Evolutionary conservation across 2,329 filamentous ascomycete genomes (phyloP).

Genomic region (Davidsoniella virescens): DNA sequence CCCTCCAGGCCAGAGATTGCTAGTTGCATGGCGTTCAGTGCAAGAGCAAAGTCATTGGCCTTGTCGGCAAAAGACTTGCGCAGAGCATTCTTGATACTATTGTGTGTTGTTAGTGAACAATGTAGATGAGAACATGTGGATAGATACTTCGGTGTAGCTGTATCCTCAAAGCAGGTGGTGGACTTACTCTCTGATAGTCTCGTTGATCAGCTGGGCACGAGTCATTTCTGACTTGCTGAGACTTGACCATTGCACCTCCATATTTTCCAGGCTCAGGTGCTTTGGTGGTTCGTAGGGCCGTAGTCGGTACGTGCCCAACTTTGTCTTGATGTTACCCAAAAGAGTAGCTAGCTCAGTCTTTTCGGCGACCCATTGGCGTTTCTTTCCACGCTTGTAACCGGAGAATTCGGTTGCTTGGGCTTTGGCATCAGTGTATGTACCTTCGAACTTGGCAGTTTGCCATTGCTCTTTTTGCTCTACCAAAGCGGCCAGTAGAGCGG

Average conservation of each 20-base stretch:
- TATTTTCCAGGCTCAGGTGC: slow-evolving; percentile 63
- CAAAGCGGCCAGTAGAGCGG: slow-evolving; percentile 61
- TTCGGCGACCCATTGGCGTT: slow-evolving; percentile 92
- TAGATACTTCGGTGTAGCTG: background rate
- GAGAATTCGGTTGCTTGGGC: slow-evolving; percentile 67
- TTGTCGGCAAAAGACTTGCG: slow-evolving; percentile 92
- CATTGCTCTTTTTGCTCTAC: slow-evolving; percentile 57
- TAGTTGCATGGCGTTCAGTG: slow-evolving; percentile 83
- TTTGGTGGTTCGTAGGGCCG: slow-evolving; percentile 79
- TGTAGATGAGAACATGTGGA: background rate
- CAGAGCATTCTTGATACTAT: slow-evolving; percentile 81
- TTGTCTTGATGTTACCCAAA: slow-evolving; percentile 96
- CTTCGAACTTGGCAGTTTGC: slow-evolving; percentile 69
- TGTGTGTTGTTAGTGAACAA: background rate
- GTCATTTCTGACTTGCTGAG: slow-evolving; percentile 73
- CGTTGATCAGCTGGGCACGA: slow-evolving; percentile 87
- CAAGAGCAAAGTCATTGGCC: slow-evolving; percentile 92
- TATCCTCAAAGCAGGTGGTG: background rate
- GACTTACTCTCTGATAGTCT: slow-evolving; percentile 81
- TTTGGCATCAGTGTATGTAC: slow-evolving; percentile 86
- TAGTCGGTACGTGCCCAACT: slow-evolving; percentile 84
- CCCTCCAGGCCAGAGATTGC: slow-evolving; percentile 95
- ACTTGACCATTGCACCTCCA: slow-evolving; percentile 68
- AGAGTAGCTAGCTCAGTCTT: slow-evolving; percentile 90
- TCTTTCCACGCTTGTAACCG: slow-evolving; percentile 77